Evolutionary conservation across 2,329 filamentous ascomycete species (phyloP), one percentile per base, ranked within the genome.

Genomic region (Ceratocystis huliohia): DNA sequence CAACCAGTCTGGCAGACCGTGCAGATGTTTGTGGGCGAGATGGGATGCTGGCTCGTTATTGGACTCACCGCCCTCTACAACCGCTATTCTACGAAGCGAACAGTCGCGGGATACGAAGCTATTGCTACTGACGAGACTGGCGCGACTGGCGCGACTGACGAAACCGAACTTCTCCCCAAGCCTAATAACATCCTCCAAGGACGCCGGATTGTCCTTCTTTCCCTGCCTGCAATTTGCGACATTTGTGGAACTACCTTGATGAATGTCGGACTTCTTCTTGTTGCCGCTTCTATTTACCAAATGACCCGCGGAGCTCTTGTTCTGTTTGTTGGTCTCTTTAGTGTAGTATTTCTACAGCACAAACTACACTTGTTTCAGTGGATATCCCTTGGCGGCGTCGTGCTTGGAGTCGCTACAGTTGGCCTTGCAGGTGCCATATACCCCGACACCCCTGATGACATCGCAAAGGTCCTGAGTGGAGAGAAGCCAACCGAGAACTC

Each of bases 1-100:
- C 93, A 97, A 74, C 94, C 94, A 20, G 92, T 99, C 64, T 85
- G 97, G 65, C 94, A 99, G 75, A 97, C 94, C 69, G 85, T 91
- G 0, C 94, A 97, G 76, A 99, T 99, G 94, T 99, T 99, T 75
- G 82, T 96, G 69, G 94, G 94, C 66, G 94, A 99, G 76, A 88
- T 90, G 82, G 93, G 91, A 69, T 96, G 91, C 79, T 99, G 93
- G 92, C 82, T 97, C 15, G 90, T 99, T 65, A 83, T 97, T 56
- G 85, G 88, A 25, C 72, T 82, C 63, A 86, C 88, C 73, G 80
- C 83, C 25, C 76, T 93, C 1, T 89, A 88, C 75, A 66, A 66
- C n/a, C 80, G 81, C 62, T 82, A 81, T 69, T 82, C 83, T 57
- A 79, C 76, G 70, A 76, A 70, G 70, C 75, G 65, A 71, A 74